Evolutionary conservation across 129 eudicot species (phyloP).

Genomic region (Sambucus nigra): DNA sequence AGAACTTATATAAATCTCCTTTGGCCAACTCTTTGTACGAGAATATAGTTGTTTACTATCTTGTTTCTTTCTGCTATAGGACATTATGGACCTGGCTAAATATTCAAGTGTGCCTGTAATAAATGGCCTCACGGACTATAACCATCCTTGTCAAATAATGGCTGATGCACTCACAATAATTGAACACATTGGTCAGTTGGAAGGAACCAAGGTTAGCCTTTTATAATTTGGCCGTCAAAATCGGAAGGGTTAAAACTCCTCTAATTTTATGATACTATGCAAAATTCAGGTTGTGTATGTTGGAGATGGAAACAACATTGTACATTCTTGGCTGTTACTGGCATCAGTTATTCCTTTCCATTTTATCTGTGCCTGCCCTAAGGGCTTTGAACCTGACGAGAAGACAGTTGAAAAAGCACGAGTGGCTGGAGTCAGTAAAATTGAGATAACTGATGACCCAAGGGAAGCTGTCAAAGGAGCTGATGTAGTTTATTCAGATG

Average conservation of each 20-base stretch:
- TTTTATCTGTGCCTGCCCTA: slow-evolving; percentile 94
- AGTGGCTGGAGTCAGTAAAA: slow-evolving; percentile 68
- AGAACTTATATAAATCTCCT: too few relatives aligned
- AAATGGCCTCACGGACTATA: slow-evolving; percentile 73
- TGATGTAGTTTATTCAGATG: slow-evolving; percentile 79
- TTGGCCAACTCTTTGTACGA: too few relatives aligned
- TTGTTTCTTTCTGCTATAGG: slow-evolving; percentile 34
- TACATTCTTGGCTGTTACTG: slow-evolving; percentile 85
- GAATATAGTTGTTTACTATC: not conserved
- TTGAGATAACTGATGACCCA: slow-evolving; percentile 18
- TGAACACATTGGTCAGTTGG: slow-evolving; percentile 79
- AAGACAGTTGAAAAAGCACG: slow-evolving; percentile 71
- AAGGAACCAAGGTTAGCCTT: slow-evolving; percentile 74
- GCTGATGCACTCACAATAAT: slow-evolving; percentile 88
- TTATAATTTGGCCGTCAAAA: not conserved
- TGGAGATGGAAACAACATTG: slow-evolving; percentile 98
- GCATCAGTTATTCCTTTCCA: slow-evolving; percentile 87
- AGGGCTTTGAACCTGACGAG: slow-evolving; percentile 86
- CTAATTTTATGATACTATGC: slow-evolving; percentile 6
- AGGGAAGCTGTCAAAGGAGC: slow-evolving; percentile 47
- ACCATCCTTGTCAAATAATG: slow-evolving; percentile 91
- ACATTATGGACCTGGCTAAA: slow-evolving; percentile 80
- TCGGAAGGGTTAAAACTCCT: not conserved
- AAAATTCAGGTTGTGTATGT: slow-evolving; percentile 76
- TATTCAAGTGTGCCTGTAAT: slow-evolving; percentile 51